Evolutionary conservation across 1,284 basidiomycete species (phyloP).

Genomic region (Athelia psychrophila): DNA sequence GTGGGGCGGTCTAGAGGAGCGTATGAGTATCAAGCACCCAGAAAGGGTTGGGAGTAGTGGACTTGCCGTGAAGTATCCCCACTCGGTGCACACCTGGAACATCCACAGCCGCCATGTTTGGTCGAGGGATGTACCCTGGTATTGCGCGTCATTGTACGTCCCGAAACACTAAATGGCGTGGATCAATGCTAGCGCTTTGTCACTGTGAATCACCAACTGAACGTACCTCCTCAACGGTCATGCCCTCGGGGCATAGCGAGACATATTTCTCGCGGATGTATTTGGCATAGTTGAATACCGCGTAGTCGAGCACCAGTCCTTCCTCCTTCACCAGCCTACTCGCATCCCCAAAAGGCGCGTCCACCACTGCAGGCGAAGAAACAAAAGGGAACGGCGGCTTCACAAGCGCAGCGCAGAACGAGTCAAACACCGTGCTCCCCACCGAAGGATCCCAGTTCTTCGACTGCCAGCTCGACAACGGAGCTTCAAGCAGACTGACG

Average conservation of each 20-base stretch:
- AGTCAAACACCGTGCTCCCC: slow-evolving; percentile 59
- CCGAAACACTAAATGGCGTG: slow-evolving; percentile 73
- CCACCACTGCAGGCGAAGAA: slow-evolving; percentile 12
- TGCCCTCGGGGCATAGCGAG: slow-evolving; percentile 49
- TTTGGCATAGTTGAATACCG: slow-evolving; percentile 72
- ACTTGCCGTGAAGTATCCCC: slow-evolving; percentile 85
- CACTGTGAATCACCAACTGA: neutral
- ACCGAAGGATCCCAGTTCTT: slow-evolving; percentile 79
- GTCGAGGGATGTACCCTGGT: slow-evolving; percentile 56
- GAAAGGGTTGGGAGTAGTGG: slow-evolving; percentile 10
- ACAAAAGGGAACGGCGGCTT: slow-evolving; percentile 36
- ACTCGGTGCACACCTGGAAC: slow-evolving; percentile 92
- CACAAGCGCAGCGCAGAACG: slow-evolving; percentile 68
- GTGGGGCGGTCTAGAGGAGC: slow-evolving; percentile 59
- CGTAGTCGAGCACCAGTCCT: slow-evolving; percentile 48
- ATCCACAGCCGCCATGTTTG: slow-evolving; percentile 85
- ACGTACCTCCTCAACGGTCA: slow-evolving; percentile 59
- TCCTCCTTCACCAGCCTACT: slow-evolving; percentile 41
- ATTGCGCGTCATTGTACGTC: slow-evolving; percentile 69
- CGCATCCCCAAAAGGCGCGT: slow-evolving; percentile 40
- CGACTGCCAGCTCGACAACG: slow-evolving; percentile 56
- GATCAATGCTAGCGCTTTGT: neutral
- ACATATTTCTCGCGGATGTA: slow-evolving; percentile 76
- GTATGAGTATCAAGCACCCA: slow-evolving; percentile 10
- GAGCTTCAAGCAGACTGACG: slow-evolving; percentile 56